Base-by-base conservation (phyloP, 306 rosid species). In the Ammopiptanthus mongolicus region DNA sequence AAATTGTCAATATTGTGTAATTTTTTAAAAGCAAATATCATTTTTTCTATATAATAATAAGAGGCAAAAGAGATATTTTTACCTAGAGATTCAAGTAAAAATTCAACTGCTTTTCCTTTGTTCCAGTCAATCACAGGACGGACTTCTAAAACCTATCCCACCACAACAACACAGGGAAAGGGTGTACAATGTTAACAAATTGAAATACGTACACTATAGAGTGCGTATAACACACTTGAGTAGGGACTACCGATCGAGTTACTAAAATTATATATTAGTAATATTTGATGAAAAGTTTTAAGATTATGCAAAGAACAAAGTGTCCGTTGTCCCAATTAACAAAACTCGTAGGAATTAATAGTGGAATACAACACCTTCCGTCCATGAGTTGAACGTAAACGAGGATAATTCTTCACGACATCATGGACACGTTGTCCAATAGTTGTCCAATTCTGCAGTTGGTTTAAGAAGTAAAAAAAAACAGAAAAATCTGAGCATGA, bases 91-190 rank as follows among this genome's bases (percentile, higher is more conserved):
- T 88, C 93, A 36, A 91, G 93, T 86, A 94, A 76, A 83, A 94
- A 94, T 47, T 91, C 97, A 61, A 94, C 98, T 13, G 98, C 97
- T 82, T 91, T 94, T 85, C 98, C 98, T 84, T 94, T 94, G 86
- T 94, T 85, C 98, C 98, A 94, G 60, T 91, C 93, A 68, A 94
- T 88, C 72, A 77, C 90, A 23, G 98, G 98, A 82, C 98, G 98
- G 33, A 94, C 73, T 71, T 94, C 98, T 94, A 94, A 94, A 87
- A 94, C 98, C 98, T 94, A 60, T 33, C 15, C 65, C 29, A 28
- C 55, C 58, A 29, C 50, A 7, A 11, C 51, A 69, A 31, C 4
- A 42, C 2, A 47, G 7, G 55, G 10, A 23, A 29, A 51, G 13
- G 17, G 11, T 59, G 66, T 22, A 33, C 59, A 9, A 39, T 21